Conservation (phyloP, 345 rosid genomes). For the Litchi chinensis region DNA sequence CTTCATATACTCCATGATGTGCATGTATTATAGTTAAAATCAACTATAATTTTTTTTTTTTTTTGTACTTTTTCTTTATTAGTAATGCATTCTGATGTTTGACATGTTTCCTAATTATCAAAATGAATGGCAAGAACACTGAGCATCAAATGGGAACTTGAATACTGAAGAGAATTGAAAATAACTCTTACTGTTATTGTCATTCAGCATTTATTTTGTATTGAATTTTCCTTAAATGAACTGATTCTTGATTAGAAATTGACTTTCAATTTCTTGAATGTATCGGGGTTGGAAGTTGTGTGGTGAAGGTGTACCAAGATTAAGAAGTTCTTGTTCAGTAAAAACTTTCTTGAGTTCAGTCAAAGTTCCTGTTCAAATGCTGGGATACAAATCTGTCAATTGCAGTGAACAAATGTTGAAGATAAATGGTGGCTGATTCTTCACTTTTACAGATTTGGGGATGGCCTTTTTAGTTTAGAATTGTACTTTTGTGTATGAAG, state of each 20-base stretch:
- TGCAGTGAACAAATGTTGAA: too few relatives aligned
- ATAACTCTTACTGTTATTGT: background rate
- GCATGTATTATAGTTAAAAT: background rate
- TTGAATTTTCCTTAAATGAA: background rate
- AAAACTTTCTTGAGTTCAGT: background rate
- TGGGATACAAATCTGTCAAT: too few relatives aligned
- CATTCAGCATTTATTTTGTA: background rate
- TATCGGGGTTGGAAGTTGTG: background rate
- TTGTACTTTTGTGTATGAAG: too few relatives aligned
- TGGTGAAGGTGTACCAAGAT: background rate
- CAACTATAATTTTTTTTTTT: too few relatives aligned
- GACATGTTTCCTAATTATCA: background rate
- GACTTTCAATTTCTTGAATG: background rate
- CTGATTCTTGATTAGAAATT: constrained; percentile 11
- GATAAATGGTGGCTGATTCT: too few relatives aligned
- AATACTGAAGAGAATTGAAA: background rate
- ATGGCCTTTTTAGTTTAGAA: too few relatives aligned
- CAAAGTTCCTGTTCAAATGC: too few relatives aligned
- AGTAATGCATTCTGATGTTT: background rate
- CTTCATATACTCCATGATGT: background rate
- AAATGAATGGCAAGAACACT: background rate
- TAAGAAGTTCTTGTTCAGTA: too few relatives aligned
- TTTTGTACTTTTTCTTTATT: background rate
- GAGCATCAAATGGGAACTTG: background rate
- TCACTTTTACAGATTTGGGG: too few relatives aligned